Evolutionary conservation across 2,329 filamentous ascomycete genomes (phyloP).

Genomic region (Chaetomiaceae sp.): DNA sequence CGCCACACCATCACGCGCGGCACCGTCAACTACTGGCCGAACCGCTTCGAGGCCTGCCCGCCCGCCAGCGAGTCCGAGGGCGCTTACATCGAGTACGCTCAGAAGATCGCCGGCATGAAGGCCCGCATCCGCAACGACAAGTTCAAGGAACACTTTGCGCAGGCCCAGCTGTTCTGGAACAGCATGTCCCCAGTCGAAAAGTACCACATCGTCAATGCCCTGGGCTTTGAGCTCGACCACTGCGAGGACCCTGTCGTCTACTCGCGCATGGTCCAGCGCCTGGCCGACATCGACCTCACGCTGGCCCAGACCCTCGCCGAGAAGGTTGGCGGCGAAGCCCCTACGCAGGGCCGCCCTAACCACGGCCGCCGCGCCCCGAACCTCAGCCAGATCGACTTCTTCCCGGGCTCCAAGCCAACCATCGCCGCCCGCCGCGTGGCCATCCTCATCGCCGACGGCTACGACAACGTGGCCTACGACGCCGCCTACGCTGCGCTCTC

Average conservation of each 20-base stretch:
- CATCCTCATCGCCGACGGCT: slow-evolving; percentile 74
- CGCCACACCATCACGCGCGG: slow-evolving; percentile 70
- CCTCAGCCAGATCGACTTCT: slow-evolving; percentile 67
- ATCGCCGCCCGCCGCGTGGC: slow-evolving; percentile 69
- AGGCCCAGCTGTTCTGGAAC: slow-evolving; percentile 81
- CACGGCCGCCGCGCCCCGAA: slow-evolving; percentile 63
- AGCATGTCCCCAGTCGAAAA: slow-evolving; percentile 65
- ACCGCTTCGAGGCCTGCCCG: slow-evolving; percentile 59
- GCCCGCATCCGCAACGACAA: slow-evolving; percentile 63
- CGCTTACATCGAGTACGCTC: slow-evolving; percentile 63
- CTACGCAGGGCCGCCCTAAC: slow-evolving; percentile 52
- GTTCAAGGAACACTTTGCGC: slow-evolving; percentile 71
- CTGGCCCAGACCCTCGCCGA: slow-evolving; percentile 66
- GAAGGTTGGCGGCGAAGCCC: slow-evolving; percentile 61
- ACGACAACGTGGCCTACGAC: slow-evolving; percentile 60
- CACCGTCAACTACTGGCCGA: slow-evolving; percentile 75
- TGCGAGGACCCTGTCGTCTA: slow-evolving; percentile 77
- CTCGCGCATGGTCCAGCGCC: slow-evolving; percentile 60
- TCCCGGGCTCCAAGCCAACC: slow-evolving; percentile 55
- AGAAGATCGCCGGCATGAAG: slow-evolving; percentile 66
- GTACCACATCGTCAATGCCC: slow-evolving; percentile 53
- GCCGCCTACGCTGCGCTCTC: slow-evolving; percentile 60
- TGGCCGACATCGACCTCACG: slow-evolving; percentile 66
- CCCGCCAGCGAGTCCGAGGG: slow-evolving; percentile 59
- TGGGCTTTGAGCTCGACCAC: slow-evolving; percentile 71